phyloP scores from a whole-genome alignment of 163 green algal species.

The Scenedesmus sp. region DNA sequence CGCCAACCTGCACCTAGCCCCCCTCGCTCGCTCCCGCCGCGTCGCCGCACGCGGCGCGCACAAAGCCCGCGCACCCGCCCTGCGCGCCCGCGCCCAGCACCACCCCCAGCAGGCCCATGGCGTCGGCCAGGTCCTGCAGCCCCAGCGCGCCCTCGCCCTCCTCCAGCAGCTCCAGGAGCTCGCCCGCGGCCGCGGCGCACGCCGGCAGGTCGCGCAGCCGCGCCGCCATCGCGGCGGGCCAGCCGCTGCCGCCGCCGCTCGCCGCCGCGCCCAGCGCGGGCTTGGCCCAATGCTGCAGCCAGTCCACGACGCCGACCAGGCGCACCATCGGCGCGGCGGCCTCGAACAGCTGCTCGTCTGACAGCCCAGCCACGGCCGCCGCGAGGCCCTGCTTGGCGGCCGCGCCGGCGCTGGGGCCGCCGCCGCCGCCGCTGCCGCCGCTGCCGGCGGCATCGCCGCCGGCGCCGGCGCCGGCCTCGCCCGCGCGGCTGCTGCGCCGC shows the following conservation, averaged over 20 bases:
- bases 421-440: too few species aligned
- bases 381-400: background rate
- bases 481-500: too few species aligned
- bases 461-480: background rate
- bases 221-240: conserved; percentile 11
- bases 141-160: conserved; percentile 9
- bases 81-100: conserved; percentile 10
- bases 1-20: too few species aligned
- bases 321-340: conserved; percentile 23
- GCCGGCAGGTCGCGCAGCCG: background rate
- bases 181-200: background rate
- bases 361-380: conserved; percentile 2
- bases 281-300: conserved; percentile 43
- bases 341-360: conserved; percentile 2
- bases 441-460: conserved; percentile 3
- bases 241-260: conserved; percentile 3
- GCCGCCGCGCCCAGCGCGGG: background rate
- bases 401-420: background rate
- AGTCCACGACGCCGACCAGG: conserved; percentile 25
- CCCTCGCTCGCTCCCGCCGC: too few species aligned
- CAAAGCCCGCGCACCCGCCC: conserved; percentile 3
- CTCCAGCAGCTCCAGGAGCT: conserved; percentile 15
- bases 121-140: conserved; percentile 24
- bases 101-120: background rate
- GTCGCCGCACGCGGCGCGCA: conserved; percentile 1